These are phyloP conservation scores for Sporothrix variecibatus DNA, from an alignment of 2,329 filamentous ascomycete species.

Conservation along the genomic window DNA sequence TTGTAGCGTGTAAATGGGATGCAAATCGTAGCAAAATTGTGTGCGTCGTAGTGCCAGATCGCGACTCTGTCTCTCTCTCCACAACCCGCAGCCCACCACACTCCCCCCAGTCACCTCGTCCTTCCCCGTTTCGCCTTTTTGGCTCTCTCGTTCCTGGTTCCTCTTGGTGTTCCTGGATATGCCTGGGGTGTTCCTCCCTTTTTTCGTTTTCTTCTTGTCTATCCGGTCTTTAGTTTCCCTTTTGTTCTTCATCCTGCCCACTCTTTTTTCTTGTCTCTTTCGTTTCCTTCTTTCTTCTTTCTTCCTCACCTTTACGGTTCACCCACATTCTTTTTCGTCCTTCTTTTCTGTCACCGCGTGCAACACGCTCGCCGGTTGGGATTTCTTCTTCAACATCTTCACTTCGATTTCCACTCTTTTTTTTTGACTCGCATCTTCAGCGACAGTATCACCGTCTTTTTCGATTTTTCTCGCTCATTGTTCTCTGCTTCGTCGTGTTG, in stretches of 20 bases:
- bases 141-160: background rate
- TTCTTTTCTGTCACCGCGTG: constrained; percentile 15
- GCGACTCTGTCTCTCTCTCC: background rate
- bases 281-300: background rate
- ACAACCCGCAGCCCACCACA: constrained; percentile 3
- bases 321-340: background rate
- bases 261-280: background rate
- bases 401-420: constrained; percentile 19
- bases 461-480: background rate
- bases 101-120: background rate
- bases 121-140: constrained; percentile 14
- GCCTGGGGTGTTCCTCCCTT: background rate
- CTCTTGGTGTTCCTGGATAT: background rate
- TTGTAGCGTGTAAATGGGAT: background rate
- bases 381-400: constrained; percentile 1
- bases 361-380: constrained; percentile 12
- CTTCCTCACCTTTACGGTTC: constrained; percentile 7
- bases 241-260: constrained; percentile 3
- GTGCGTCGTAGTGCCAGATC: background rate
- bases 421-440: background rate
- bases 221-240: background rate
- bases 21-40: background rate
- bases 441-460: background rate
- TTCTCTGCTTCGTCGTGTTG: constrained; percentile 24
- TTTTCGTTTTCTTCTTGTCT: constrained; percentile 15